Evolutionary conservation across 495 filamentous ascomycete species (phyloP).

Genomic region (Podospora fimiseda): DNA sequence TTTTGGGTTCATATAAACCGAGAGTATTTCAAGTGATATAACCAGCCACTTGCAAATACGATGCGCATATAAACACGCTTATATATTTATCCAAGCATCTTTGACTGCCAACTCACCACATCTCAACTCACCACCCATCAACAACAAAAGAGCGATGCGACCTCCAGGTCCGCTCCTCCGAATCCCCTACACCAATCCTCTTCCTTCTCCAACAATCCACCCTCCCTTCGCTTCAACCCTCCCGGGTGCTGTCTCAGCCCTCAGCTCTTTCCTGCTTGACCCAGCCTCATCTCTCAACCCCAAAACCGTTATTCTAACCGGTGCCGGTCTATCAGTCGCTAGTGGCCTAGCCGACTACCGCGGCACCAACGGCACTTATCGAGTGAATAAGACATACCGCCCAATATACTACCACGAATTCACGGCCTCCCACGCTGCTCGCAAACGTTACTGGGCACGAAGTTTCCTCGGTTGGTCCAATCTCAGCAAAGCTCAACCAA

Average conservation of each 20-base stretch:
- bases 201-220: constrained; percentile 71
- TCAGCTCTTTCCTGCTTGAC: constrained; percentile 65
- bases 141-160: constrained; percentile 9
- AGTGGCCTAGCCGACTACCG: constrained; percentile 92
- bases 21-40: too few species aligned
- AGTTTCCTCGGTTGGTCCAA: constrained; percentile 90
- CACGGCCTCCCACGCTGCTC: constrained; percentile 67
- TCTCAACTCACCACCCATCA: too few species aligned
- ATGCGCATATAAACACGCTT: too few species aligned
- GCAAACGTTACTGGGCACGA: constrained; percentile 93
- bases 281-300: constrained; percentile 38
- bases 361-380: constrained; percentile 83
- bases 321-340: constrained; percentile 88
- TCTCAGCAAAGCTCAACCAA: constrained; percentile 70
- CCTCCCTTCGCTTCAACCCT: constrained; percentile 63
- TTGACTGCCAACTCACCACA: too few species aligned
- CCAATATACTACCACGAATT: constrained; percentile 95
- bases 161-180: constrained; percentile 57
- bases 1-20: too few species aligned
- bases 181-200: constrained; percentile 81
- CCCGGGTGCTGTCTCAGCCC: constrained; percentile 66
- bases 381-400: constrained; percentile 78
- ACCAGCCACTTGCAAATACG: too few species aligned
- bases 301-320: constrained; percentile 69
- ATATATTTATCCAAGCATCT: too few species aligned